These are phyloP conservation scores for Sicyos edulis DNA, from an alignment of 306 rosid genomes.

Conservation along the genomic window DNA sequence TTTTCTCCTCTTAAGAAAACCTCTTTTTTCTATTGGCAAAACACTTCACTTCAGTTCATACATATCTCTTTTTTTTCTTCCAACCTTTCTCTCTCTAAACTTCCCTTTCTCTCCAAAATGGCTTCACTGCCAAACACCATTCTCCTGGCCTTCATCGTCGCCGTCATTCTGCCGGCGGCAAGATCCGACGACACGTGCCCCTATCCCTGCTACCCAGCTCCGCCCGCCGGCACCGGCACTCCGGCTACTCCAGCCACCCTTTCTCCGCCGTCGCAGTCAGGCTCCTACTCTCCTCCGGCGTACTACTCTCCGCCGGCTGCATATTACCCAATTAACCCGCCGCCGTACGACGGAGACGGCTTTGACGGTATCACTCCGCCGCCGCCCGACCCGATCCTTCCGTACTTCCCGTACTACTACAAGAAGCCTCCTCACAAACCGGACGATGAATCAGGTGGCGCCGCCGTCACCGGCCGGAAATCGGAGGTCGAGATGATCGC, in stretches of 20 bases:
- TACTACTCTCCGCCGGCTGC: conserved; percentile 21
- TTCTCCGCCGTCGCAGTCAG: conserved; percentile 39
- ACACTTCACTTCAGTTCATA: not conserved
- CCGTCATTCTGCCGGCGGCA: conserved; percentile 30
- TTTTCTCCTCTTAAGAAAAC: not conserved
- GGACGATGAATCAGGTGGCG: conserved; percentile 21
- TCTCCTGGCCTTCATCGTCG: conserved; percentile 32
- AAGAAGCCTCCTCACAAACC: conserved; percentile 52
- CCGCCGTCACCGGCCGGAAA: conserved; percentile 8
- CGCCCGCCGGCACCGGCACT: conserved; percentile 40
- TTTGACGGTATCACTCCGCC: conserved; percentile 41
- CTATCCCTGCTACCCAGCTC: conserved; percentile 72
- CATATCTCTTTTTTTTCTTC: not conserved
- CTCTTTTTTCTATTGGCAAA: not conserved
- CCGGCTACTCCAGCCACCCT: conserved; percentile 34
- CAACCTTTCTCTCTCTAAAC: not conserved
- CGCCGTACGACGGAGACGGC: conserved; percentile 37
- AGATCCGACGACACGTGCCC: conserved; percentile 57
- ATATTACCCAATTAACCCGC: conserved; percentile 44
- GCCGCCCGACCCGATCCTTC: conserved; percentile 93
- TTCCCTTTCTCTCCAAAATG: conserved; percentile 14
- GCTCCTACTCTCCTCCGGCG: conserved; percentile 42
- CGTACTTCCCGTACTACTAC: conserved; percentile 81
- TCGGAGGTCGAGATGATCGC: conserved; percentile 2
- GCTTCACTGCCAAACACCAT: conserved; percentile 27